Evolutionary conservation across 331 rosid genomes (phyloP), one percentile per base, ranked within the genome.

Genomic region (Prunus yedoensis): DNA sequence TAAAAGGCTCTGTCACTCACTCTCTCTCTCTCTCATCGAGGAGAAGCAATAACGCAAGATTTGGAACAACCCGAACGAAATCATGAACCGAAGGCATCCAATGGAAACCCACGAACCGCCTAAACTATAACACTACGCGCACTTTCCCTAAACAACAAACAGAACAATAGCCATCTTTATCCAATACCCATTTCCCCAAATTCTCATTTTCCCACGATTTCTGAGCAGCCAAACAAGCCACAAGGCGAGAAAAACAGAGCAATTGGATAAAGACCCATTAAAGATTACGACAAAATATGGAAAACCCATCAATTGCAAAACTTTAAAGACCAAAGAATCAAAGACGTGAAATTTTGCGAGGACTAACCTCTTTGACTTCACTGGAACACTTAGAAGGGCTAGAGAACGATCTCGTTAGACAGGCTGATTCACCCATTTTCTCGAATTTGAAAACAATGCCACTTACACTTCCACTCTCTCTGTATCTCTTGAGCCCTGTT

Each of bases 361-460:
- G 9, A 74, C 84, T 73, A 10, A 90, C 98, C 90, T 89, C 86
- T 70, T 78, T 81, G 13, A 85, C 58, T 69, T 61, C 83, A 68
- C 73, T 46, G 16, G 88, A 82, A 82, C 74, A 59, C 41, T 86
- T 88, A 18, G 87, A 59, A 32, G 92, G 89, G 64, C 76, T 78
- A 32, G 89, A 91, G 76, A 87, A 80, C n/a, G 97, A 87, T 61
- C 91, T 87, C 35, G 74, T 65, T n/a, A 91, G 89, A 68, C 81
- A 88, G 41, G 91, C 70, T 1, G 89, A 80, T 67, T 91, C 97
- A 46, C 59, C 89, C 96, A 91, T 94, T 1, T 63, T 20, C 30
- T n/a, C 11, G 27, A 30, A 69, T 30, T 25, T 18, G n/a, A 25
- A 43, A 38, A 38, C 43, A 38, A 38, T 38, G 43, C 43, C 43